Percentiles rank a stretch among this genome's conserved stretches.
phyloP scores from a whole-genome alignment of 1,139 yeast genomes.

The Yamadazyma mexicana region DNA sequence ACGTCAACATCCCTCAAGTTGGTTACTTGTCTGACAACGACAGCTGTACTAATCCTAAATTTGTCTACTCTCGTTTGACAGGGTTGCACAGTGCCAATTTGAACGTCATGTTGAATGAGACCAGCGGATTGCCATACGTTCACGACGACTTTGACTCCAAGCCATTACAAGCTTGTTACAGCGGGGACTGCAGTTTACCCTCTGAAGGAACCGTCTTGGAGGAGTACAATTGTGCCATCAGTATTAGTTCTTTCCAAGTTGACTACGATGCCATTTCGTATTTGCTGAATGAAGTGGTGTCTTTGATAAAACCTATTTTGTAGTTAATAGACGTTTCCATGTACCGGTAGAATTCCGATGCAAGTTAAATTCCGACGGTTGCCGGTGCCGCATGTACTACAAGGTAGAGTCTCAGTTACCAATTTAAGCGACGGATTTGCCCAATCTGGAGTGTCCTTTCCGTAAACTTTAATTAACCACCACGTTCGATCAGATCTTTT shows the following conservation, averaged over 20 bases:
- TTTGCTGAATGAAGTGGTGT: constrained; percentile 21
- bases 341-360: too few relatives aligned
- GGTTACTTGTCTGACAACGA: constrained; percentile 31
- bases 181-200: constrained; percentile 39
- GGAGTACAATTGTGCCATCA: constrained; percentile 25
- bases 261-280: constrained; percentile 42
- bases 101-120: constrained; percentile 31
- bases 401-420: too few relatives aligned
- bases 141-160: constrained; percentile 16
- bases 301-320: constrained; percentile 2
- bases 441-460: too few relatives aligned
- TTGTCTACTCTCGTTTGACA: constrained; percentile 36
- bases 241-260: constrained; percentile 40
- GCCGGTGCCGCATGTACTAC: too few relatives aligned
- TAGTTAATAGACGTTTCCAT: neutral
- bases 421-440: too few relatives aligned
- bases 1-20: constrained; percentile 44
- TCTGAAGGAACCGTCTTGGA: constrained; percentile 28
- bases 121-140: constrained; percentile 14
- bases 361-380: too few relatives aligned
- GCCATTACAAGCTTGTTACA: constrained; percentile 27
- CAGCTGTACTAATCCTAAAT: constrained; percentile 34
- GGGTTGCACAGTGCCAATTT: constrained; percentile 32
- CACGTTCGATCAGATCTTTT: too few relatives aligned
- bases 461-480: too few relatives aligned